Evolutionary conservation across 2,329 filamentous ascomycete species (phyloP).

Genomic region (Grosmannia penicillata): DNA sequence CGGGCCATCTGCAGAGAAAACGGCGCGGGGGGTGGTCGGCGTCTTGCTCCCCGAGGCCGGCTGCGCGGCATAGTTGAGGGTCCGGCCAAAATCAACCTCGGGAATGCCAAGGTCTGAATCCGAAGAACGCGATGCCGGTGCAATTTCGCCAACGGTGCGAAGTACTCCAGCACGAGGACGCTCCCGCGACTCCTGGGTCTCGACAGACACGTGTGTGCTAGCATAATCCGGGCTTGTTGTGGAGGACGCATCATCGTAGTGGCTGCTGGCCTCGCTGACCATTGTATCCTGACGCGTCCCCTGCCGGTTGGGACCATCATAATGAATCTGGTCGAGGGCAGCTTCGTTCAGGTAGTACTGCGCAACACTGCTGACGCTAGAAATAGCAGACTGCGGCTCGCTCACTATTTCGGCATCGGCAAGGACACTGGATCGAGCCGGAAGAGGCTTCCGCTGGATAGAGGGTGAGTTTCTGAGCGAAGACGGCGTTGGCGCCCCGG

Average conservation of each 20-base stretch:
- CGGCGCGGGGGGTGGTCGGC: conserved; percentile 7
- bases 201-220: conserved; percentile 46
- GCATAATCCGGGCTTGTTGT: conserved; percentile 63
- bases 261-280: conserved; percentile 25
- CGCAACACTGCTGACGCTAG: conserved; percentile 9
- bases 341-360: conserved; percentile 11
- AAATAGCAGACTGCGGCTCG: conserved; percentile 11
- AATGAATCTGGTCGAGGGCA: conserved; percentile 8
- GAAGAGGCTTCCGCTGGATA: too few relatives aligned
- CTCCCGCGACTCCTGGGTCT: conserved; percentile 38
- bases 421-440: too few relatives aligned
- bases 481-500: too few relatives aligned
- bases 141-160: conserved; percentile 56
- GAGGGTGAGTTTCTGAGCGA: too few relatives aligned
- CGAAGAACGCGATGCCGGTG: not conserved
- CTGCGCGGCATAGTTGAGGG: conserved; percentile 45
- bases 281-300: conserved; percentile 22
- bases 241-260: conserved; percentile 50
- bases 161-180: conserved; percentile 65
- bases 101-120: conserved; percentile 44
- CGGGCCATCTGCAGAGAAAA: too few relatives aligned
- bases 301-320: conserved; percentile 6
- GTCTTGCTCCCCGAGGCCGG: conserved; percentile 19
- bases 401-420: too few relatives aligned
- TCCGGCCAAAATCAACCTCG: conserved; percentile 73